Conservation (phyloP, 306 rosid genomes). For the Potentilla sterilis region DNA sequence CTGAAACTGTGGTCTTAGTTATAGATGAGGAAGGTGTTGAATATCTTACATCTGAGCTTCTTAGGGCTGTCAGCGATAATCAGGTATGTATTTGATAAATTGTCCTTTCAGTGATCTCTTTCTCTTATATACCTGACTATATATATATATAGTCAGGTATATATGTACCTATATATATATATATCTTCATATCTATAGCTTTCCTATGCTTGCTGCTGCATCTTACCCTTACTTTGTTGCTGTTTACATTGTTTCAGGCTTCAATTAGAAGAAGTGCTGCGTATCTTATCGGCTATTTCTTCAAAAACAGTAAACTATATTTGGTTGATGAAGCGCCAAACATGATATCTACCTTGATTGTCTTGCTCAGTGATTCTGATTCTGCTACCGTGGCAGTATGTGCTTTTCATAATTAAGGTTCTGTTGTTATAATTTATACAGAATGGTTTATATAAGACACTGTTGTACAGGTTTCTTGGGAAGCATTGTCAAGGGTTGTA, state of each 20-base stretch:
- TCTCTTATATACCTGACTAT: too few species aligned
- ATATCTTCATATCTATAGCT: background rate
- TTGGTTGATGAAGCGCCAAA: slow-evolving; percentile 93
- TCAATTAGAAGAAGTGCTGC: slow-evolving; percentile 71
- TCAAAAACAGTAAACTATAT: slow-evolving; percentile 85
- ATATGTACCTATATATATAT: background rate
- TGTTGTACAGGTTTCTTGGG: slow-evolving; percentile 73
- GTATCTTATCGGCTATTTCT: slow-evolving; percentile 85
- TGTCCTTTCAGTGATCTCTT: background rate
- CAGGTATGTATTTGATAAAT: slow-evolving; percentile 48
- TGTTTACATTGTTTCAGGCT: slow-evolving; percentile 56
- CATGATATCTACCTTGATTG: slow-evolving; percentile 78
- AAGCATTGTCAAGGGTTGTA: slow-evolving; percentile 85
- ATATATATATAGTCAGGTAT: too few species aligned
- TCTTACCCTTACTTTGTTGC: background rate
- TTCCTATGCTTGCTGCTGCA: background rate
- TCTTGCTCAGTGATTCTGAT: slow-evolving; percentile 89
- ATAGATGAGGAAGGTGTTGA: slow-evolving; percentile 95
- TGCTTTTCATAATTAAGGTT: slow-evolving; percentile 23
- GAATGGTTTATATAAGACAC: slow-evolving; percentile 17
- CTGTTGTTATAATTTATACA: slow-evolving; percentile 15
- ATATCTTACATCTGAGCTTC: slow-evolving; percentile 74
- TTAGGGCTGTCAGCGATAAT: slow-evolving; percentile 69
- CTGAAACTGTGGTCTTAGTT: slow-evolving; percentile 79
- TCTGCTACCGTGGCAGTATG: slow-evolving; percentile 73